phyloP scores from a whole-genome alignment of 2,329 filamentous ascomycete species.

The Gaeumannomyces sp. region DNA sequence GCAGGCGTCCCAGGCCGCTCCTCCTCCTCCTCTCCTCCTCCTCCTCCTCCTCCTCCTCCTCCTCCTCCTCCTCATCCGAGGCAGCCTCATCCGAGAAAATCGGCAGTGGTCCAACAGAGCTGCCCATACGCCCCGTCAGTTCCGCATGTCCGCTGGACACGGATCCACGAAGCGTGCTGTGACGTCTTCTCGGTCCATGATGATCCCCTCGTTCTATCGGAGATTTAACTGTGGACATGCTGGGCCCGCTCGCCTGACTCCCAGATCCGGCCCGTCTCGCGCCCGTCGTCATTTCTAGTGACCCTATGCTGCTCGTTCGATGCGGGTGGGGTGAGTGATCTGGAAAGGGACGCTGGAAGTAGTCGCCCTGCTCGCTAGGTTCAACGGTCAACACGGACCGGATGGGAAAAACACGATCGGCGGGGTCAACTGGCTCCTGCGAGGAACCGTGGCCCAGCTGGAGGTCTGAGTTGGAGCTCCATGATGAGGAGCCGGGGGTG shows the following conservation, averaged over 20 bases:
- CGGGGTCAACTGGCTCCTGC: slow-evolving; percentile 22
- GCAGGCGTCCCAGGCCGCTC: slow-evolving; percentile 10
- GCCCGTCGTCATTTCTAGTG: slow-evolving; percentile 22
- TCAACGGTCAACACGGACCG: slow-evolving; percentile 69
- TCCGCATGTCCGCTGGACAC: slow-evolving; percentile 41
- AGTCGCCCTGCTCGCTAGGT: slow-evolving; percentile 29
- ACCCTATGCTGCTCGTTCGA: slow-evolving; percentile 16
- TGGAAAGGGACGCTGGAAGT: slow-evolving; percentile 25
- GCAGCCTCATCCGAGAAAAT: slow-evolving; percentile 17
- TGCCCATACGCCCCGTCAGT: slow-evolving; percentile 28
- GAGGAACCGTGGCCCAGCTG: slow-evolving; percentile 28
- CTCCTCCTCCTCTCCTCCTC: slow-evolving; percentile 12
- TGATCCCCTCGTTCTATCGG: slow-evolving; percentile 2
- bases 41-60: slow-evolving; percentile 12
- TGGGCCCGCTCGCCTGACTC: slow-evolving; percentile 14
- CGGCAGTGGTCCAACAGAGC: slow-evolving; percentile 26
- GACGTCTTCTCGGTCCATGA: slow-evolving; percentile 20
- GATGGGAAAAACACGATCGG: slow-evolving; percentile 71
- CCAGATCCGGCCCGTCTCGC: slow-evolving; percentile 13
- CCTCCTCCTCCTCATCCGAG: slow-evolving; percentile 18
- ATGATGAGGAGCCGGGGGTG: slow-evolving; percentile 29
- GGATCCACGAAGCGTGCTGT: slow-evolving; percentile 31
- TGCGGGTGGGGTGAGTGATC: slow-evolving; percentile 4
- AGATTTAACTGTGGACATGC: slow-evolving; percentile 9
- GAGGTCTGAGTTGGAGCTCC: slow-evolving; percentile 35